Base-by-base conservation (phyloP, 352 stramenopile species). In the Phytophthora sp. region DNA sequence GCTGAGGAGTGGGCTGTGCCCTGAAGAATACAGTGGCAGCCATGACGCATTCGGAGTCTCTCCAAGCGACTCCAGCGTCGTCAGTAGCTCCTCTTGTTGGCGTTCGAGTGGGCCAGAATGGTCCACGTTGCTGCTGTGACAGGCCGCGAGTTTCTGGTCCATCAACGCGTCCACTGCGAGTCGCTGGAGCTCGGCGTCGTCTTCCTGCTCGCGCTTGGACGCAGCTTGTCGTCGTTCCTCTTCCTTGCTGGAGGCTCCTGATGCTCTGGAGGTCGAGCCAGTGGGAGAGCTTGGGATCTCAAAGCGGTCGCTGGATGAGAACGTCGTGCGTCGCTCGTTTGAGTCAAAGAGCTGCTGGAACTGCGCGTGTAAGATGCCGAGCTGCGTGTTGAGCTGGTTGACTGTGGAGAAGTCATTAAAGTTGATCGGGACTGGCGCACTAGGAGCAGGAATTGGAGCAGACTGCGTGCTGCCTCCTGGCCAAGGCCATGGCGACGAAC, bases 331-430 rank as follows among this genome's bases (percentile, higher is more conserved):
- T 16, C 66, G 58, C 9, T 78, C 66, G n/a, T 67, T 74, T 15
- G 73, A 72, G 24, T 83, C 71, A 58, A 87, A 87, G 24, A 87
- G 70, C 59, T 87, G 75, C 60, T 87, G 78, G 52, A 87, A 87
- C 49, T 87, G 78, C 35, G 75, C 64, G 51, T 87, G 78, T 15
- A 87, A 74, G 24, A 87, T 62, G 12, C 70, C 70, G 4, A 87
- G 69, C 63, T 87, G 78, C 16, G 74, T 64, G 44, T 84, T 81
- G 1, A 84, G 53, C 24, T 86, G 77, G 45, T 77, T 73, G 7
- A 86, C 62, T 2, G 73, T 71, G 21, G 73, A 67, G 23, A 67
- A 71, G 31, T 81, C 73, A 41, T 49, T 71, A 21, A 80, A 73
- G 47, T 66, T 53, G 1, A 74, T 24, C 15, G 66, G 54, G 12